Evolutionary conservation across 805 yeast genomes (phyloP).

Genomic region (Yarrowia hollandica): DNA sequence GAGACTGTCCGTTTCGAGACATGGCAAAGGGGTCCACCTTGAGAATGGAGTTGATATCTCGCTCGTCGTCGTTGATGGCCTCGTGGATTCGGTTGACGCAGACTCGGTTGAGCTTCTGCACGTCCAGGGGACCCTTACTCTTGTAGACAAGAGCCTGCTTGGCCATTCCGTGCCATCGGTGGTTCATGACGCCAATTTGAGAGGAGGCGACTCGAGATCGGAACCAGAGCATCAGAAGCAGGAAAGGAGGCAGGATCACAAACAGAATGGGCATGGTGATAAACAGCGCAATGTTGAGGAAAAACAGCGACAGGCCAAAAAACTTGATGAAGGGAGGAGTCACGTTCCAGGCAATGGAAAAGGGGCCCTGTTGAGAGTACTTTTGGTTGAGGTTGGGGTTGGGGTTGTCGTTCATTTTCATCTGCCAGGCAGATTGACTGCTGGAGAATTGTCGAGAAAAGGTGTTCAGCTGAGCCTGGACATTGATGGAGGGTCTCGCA

Average conservation of each 20-base stretch:
- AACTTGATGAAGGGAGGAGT: conserved; percentile 7
- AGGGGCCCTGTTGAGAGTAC: conserved; percentile 12
- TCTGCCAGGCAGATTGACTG: neutral
- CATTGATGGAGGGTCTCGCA: too few relatives aligned
- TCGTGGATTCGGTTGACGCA: conserved; percentile 16
- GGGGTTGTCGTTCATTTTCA: conserved; percentile 3
- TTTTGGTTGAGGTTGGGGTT: conserved; percentile 19
- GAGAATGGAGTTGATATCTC: conserved; percentile 17
- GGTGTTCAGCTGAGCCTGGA: neutral
- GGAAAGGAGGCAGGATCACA: conserved; percentile 5
- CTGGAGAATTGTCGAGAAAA: conserved; percentile 3
- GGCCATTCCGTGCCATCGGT: conserved; percentile 24
- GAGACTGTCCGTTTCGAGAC: conserved; percentile 26
- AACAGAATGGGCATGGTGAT: conserved; percentile 24
- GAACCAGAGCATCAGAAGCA: conserved; percentile 5
- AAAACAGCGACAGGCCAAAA: neutral
- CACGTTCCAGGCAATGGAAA: conserved; percentile 13
- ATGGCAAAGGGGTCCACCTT: conserved; percentile 21
- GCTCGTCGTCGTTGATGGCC: conserved; percentile 26
- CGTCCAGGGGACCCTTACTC: conserved; percentile 11
- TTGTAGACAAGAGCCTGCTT: conserved; percentile 11
- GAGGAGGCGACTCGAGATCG: conserved; percentile 15
- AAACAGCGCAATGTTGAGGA: conserved; percentile 7
- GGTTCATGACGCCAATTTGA: conserved; percentile 22
- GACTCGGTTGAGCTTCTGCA: conserved; percentile 6